Conservation (phyloP, 2,329 filamentous ascomycete genomes). For the Achaetomium macrosporum region DNA sequence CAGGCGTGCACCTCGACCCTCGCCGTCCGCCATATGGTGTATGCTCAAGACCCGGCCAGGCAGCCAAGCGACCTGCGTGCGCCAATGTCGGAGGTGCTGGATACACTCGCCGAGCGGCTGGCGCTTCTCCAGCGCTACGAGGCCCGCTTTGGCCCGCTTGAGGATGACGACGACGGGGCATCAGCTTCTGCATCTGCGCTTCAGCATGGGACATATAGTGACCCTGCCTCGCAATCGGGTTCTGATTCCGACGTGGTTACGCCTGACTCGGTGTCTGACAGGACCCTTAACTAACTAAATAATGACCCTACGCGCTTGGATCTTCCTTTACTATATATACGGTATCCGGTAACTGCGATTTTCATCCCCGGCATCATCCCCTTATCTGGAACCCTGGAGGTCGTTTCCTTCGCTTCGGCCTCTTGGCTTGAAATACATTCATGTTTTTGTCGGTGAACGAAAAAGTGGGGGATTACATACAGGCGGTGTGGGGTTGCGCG, state of each 20-base stretch:
- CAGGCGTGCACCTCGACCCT: slow-evolving; percentile 79
- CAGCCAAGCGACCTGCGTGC: slow-evolving; percentile 67
- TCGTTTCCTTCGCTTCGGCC: too few relatives aligned
- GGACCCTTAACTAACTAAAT: too few relatives aligned
- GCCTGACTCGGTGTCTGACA: background rate
- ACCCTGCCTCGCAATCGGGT: background rate
- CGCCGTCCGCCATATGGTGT: slow-evolving; percentile 69
- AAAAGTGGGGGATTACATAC: too few relatives aligned
- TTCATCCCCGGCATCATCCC: too few relatives aligned
- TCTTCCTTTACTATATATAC: too few relatives aligned
- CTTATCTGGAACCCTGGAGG: too few relatives aligned
- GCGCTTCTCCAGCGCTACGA: slow-evolving; percentile 59
- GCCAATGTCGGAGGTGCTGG: slow-evolving; percentile 69
- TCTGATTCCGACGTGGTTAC: background rate
- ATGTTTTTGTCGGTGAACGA: too few relatives aligned
- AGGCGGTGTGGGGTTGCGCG: too few relatives aligned
- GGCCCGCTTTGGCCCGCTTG: slow-evolving; percentile 39
- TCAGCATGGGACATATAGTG: background rate
- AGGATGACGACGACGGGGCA: background rate
- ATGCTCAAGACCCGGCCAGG: slow-evolving; percentile 57
- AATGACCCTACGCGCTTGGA: too few relatives aligned
- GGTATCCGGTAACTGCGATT: too few relatives aligned
- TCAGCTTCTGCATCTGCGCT: background rate
- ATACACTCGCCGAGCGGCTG: slow-evolving; percentile 54
- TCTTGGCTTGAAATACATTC: too few relatives aligned